These are phyloP conservation scores for Termitomyces sp. DNA, from an alignment of 1,284 basidiomycete species.

Conservation along the genomic window DNA sequence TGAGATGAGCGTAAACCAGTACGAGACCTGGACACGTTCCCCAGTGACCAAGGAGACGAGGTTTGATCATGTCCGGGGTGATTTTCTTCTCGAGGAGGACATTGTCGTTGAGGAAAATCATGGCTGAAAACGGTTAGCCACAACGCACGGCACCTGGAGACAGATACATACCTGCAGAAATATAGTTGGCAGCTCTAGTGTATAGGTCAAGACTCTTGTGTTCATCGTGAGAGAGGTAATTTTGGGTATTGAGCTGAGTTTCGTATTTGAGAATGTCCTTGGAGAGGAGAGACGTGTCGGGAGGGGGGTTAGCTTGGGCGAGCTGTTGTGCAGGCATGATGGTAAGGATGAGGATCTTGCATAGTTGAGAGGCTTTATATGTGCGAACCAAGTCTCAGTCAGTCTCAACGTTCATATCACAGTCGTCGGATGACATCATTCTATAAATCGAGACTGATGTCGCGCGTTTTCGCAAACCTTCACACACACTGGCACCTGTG, in stretches of 20 bases:
- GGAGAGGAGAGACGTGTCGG: slow-evolving; percentile 57
- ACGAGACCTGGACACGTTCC: slow-evolving; percentile 75
- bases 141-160: neutral
- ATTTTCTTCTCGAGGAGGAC: slow-evolving; percentile 62
- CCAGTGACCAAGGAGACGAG: slow-evolving; percentile 75
- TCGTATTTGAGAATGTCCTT: slow-evolving; percentile 42
- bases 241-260: slow-evolving; percentile 36
- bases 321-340: slow-evolving; percentile 56
- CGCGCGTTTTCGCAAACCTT: neutral
- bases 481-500: neutral
- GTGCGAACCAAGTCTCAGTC: neutral
- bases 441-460: neutral
- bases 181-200: slow-evolving; percentile 57
- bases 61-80: slow-evolving; percentile 66
- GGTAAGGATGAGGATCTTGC: neutral
- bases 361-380: neutral
- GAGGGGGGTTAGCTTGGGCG: slow-evolving; percentile 52
- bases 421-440: neutral
- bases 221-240: slow-evolving; percentile 44
- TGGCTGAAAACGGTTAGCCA: slow-evolving; percentile 36
- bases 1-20: slow-evolving; percentile 78
- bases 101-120: slow-evolving; percentile 79
- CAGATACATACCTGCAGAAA: slow-evolving; percentile 48
- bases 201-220: slow-evolving; percentile 48
- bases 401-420: neutral